Percentiles rank a stretch among this genome's conserved stretches.
These are phyloP conservation scores for Annulohypoxylon stygium DNA, from an alignment of 495 filamentous ascomycete species.

Conservation along the genomic window DNA sequence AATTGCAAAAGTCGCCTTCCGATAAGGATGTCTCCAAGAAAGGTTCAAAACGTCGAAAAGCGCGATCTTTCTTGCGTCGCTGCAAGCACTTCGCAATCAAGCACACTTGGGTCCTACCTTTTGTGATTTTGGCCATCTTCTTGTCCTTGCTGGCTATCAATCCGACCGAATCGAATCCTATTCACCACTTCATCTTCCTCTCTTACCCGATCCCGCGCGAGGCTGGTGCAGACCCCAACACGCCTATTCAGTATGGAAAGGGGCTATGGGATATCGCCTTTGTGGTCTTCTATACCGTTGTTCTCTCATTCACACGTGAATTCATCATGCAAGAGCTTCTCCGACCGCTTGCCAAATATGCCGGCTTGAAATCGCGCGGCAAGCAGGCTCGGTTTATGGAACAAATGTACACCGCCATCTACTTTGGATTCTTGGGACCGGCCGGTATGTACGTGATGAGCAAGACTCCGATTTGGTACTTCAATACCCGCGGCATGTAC, in stretches of 20 bases:
- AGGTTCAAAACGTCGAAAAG: slow-evolving; percentile 68
- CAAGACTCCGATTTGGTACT: slow-evolving; percentile 94
- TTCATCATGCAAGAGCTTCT: slow-evolving; percentile 96
- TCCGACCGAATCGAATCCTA: slow-evolving; percentile 83
- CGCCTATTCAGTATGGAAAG: slow-evolving; percentile 86
- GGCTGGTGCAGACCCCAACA: slow-evolving; percentile 60
- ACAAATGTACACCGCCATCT: slow-evolving; percentile 96
- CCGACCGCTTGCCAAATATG: slow-evolving; percentile 78
- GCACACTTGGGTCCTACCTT: slow-evolving; percentile 85
- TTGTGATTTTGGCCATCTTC: slow-evolving; percentile 74
- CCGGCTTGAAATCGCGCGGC: slow-evolving; percentile 76
- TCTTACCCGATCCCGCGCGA: slow-evolving; percentile 80
- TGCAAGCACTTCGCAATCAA: slow-evolving; percentile 75
- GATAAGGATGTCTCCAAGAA: slow-evolving; percentile 52
- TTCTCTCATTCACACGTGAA: slow-evolving; percentile 93
- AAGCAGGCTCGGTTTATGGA: slow-evolving; percentile 98
- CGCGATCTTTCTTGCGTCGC: slow-evolving; percentile 72
- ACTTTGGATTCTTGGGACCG: slow-evolving; percentile 88
- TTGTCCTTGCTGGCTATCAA: slow-evolving; percentile 79
- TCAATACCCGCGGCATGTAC: slow-evolving; percentile 92
- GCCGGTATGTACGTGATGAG: slow-evolving; percentile 94
- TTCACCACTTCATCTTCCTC: slow-evolving; percentile 91
- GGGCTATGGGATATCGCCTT: slow-evolving; percentile 87
- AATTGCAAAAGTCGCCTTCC: slow-evolving; percentile 18
- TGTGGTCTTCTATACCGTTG: slow-evolving; percentile 88